Conservation (phyloP, 1,284 basidiomycete species). For the Tylopilus orsonianus region DNA sequence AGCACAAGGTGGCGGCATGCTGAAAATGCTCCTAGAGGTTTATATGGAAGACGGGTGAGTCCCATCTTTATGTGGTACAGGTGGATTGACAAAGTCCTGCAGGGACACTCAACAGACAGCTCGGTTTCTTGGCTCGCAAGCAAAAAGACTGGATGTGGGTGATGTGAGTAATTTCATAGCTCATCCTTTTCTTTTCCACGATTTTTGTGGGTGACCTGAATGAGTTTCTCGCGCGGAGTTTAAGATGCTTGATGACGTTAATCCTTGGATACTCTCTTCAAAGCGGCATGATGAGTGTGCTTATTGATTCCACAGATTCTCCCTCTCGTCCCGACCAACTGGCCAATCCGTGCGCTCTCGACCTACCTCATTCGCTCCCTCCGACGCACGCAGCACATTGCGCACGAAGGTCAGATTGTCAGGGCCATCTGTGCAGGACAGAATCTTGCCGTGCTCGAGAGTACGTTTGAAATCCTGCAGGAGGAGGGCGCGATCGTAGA, state of each 20-base stretch:
- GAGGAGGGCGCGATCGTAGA: constrained; percentile 69
- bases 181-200: not conserved
- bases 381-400: constrained; percentile 69
- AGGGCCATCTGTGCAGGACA: constrained; percentile 71
- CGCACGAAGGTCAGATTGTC: constrained; percentile 69
- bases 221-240: not conserved
- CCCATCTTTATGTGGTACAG: not conserved
- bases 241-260: not conserved
- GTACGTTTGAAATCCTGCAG: constrained; percentile 40
- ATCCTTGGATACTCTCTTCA: not conserved
- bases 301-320: constrained; percentile 52
- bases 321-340: constrained; percentile 67
- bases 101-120: constrained; percentile 60
- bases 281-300: constrained; percentile 4
- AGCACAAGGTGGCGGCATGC: constrained; percentile 38
- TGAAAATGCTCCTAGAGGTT: constrained; percentile 74
- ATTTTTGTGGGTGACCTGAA: not conserved
- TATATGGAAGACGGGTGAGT: constrained; percentile 76
- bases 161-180: constrained; percentile 53
- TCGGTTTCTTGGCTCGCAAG: constrained; percentile 75
- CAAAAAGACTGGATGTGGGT: constrained; percentile 70
- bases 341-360: constrained; percentile 71
- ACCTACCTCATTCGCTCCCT: constrained; percentile 80
- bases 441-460: constrained; percentile 53
- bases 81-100: constrained; percentile 6